Conservation (phyloP, 225 moss, liverwort and hornwort species). For the Bryum argenteum region DNA sequence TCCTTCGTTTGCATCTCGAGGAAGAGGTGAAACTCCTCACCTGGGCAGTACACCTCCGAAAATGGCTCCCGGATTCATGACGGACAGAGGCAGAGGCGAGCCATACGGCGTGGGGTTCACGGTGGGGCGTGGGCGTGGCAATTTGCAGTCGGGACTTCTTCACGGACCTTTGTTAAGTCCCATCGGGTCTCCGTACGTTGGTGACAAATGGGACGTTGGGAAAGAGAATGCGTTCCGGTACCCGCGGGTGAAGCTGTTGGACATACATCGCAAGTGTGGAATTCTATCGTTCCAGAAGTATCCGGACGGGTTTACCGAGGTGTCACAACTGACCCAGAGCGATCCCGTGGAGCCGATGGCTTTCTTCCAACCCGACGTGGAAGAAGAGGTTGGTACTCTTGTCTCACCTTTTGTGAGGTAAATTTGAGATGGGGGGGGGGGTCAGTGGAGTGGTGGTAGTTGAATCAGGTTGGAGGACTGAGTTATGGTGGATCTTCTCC, state of each 20-base stretch:
- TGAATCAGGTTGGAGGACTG: constrained; percentile 1
- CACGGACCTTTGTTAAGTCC: constrained; percentile 79
- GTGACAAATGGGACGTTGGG: constrained; percentile 79
- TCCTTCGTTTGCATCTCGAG: constrained; percentile 73
- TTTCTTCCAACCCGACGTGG: constrained; percentile 87
- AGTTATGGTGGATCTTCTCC: neutral
- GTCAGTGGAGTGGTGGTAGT: neutral
- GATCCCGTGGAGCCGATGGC: constrained; percentile 95
- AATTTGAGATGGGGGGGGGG: neutral
- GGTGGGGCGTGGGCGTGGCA: constrained; percentile 91
- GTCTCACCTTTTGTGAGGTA: neutral
- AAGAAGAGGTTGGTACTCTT: constrained; percentile 76
- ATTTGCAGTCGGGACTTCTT: constrained; percentile 82
- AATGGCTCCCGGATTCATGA: constrained; percentile 84
- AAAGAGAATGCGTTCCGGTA: constrained; percentile 79
- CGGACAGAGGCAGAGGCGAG: constrained; percentile 96
- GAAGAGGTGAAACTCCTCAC: constrained; percentile 78
- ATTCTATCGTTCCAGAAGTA: constrained; percentile 65
- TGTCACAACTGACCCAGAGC: constrained; percentile 78
- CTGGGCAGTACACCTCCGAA: constrained; percentile 69
- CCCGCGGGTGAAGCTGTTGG: constrained; percentile 88
- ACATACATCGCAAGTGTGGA: constrained; percentile 87
- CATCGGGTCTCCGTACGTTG: constrained; percentile 76
- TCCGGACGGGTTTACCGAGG: constrained; percentile 83
- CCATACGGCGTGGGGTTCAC: constrained; percentile 83